These are phyloP conservation scores for Colletotrichum filicis DNA, from an alignment of 2,329 filamentous ascomycete genomes.

Conservation along the genomic window DNA sequence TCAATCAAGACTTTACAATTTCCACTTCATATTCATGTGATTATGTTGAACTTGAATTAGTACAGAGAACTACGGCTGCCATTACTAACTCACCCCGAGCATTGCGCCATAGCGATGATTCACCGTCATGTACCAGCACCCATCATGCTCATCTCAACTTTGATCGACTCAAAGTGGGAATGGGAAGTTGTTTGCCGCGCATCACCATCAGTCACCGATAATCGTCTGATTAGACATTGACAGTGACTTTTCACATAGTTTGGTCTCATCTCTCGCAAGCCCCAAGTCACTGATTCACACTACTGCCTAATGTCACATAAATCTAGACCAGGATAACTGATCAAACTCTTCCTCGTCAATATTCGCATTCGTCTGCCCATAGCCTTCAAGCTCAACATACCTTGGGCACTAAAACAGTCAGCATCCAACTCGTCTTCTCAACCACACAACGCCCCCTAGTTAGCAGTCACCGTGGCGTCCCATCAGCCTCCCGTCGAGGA, in stretches of 20 bases:
- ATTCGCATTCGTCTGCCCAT: background rate
- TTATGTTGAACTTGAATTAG: background rate
- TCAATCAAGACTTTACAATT: background rate
- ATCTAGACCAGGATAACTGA: background rate
- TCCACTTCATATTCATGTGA: background rate
- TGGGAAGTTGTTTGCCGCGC: background rate
- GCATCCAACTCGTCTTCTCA: background rate
- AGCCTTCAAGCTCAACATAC: background rate
- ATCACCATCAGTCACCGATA: background rate
- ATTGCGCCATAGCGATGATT: background rate
- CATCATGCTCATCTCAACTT: background rate
- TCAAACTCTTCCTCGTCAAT: background rate
- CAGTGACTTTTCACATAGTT: background rate
- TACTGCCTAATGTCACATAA: background rate
- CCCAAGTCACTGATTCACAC: background rate
- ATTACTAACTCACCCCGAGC: background rate
- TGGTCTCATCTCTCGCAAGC: background rate
- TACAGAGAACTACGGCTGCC: rapidly evolving
- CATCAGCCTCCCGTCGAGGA: background rate
- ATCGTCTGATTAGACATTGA: background rate
- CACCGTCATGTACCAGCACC: background rate
- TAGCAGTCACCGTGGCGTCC: conserved; percentile 23
- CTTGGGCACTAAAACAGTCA: background rate
- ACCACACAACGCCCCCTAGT: background rate
- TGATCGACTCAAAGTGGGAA: background rate